Base-by-base conservation (phyloP, 2,329 filamentous ascomycete genomes). In the Ceratocystiopsis minuta region DNA sequence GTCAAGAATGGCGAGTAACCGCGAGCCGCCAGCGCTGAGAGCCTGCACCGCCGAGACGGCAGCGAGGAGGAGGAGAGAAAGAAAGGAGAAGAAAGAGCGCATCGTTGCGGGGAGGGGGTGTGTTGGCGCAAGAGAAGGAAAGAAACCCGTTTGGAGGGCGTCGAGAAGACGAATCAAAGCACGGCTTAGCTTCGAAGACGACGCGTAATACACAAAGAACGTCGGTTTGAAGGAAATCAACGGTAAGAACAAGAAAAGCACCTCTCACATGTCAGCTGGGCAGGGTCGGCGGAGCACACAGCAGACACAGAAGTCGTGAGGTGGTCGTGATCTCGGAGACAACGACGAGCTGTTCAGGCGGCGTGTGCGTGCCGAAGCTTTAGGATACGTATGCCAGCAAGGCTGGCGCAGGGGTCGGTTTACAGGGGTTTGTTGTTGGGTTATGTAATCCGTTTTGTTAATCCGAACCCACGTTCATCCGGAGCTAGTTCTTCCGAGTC, bases 1-100 rank as follows among this genome's bases (percentile, higher is more conserved):
- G 54, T 96, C 88, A 41, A 94, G 62, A 45, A 98, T 72, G 46
- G 92, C 86, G 54, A 98, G 68, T 60, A 96, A 62, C 56, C 85
- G 74, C 60, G 72, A 74, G 46, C 88, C 90, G 39, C 75, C 70
- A 48, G 78, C 79, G 65, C 87, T 94, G 54, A 80, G 63, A 44
- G 86, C 86, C 58, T 79, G 72, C 51, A 75, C 81, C 44, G 75
- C 65, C 54, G 78, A 70, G 48, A 74, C 63, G 48, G 83, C 67
- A 49, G 75, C 66, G 53, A 86, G 64, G 46, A 85, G 63, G 55
- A 83, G 68, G 1, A 16, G 31, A 16, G 32, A 15, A 31, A 12
- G 46, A 17, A 34, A n/a, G 42, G 42, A 28, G 37, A 34, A 34
- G 11, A 28, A 28, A 10, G 24, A 28, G 6, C 24, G 24, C 24